phyloP scores from a whole-genome alignment of 2,329 filamentous ascomycete species.

The Trichoderma cornu-damae region DNA sequence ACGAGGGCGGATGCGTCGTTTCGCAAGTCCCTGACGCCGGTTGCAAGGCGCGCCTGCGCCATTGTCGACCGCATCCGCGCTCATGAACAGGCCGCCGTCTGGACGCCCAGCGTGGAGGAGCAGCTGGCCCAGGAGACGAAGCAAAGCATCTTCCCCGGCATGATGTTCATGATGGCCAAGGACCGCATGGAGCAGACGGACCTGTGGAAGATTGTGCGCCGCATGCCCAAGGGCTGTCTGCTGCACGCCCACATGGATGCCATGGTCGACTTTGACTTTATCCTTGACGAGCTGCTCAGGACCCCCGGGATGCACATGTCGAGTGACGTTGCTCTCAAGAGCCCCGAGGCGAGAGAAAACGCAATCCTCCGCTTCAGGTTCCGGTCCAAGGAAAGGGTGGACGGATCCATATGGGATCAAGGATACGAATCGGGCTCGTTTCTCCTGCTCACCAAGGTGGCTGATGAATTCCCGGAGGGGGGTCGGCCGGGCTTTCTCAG shows the following conservation, averaged over 20 bases:
- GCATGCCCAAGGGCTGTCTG: slow-evolving; percentile 83
- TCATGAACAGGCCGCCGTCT: slow-evolving; percentile 69
- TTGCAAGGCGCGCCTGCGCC: slow-evolving; percentile 68
- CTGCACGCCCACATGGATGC: slow-evolving; percentile 87
- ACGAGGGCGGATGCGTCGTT: slow-evolving; percentile 71
- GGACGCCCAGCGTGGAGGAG: slow-evolving; percentile 71
- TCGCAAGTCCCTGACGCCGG: slow-evolving; percentile 68
- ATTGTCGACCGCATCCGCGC: slow-evolving; percentile 77
- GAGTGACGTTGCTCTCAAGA: slow-evolving; percentile 51
- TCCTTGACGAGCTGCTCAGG: slow-evolving; percentile 65
- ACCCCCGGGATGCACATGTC: slow-evolving; percentile 72
- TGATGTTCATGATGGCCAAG: slow-evolving; percentile 89
- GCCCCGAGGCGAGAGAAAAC: slow-evolving; percentile 47
- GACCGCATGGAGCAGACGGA: slow-evolving; percentile 78
- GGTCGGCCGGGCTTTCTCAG: slow-evolving; percentile 66
- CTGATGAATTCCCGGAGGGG: slow-evolving; percentile 67
- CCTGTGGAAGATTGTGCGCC: slow-evolving; percentile 77
- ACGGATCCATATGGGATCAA: slow-evolving; percentile 59
- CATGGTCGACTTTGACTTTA: slow-evolving; percentile 81
- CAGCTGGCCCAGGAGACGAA: slow-evolving; percentile 56
- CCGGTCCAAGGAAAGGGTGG: slow-evolving; percentile 41
- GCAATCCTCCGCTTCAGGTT: slow-evolving; percentile 60
- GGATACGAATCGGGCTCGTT: slow-evolving; percentile 56
- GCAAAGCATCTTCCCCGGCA: slow-evolving; percentile 71
- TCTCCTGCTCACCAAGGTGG: slow-evolving; percentile 57